Percentiles rank a stretch among this genome's conserved stretches.
These are phyloP conservation scores for Pyrus betulifolia DNA, from an alignment of 306 rosid genomes.

Conservation along the genomic window DNA sequence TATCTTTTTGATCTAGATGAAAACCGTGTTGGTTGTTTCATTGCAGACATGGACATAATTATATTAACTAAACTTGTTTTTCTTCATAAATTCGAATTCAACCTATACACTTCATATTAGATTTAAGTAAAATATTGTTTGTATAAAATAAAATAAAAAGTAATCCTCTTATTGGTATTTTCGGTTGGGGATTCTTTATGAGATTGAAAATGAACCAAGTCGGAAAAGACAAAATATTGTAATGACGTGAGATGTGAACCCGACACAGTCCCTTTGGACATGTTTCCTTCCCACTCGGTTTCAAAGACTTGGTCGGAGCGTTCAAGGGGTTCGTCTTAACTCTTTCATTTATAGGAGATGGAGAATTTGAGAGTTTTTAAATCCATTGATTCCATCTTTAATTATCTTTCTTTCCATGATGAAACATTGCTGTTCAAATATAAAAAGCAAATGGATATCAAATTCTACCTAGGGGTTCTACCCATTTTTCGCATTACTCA, in stretches of 20 bases:
- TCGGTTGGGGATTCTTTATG: not conserved
- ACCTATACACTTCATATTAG: too few relatives aligned
- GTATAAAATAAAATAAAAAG: too few relatives aligned
- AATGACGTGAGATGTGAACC: not conserved
- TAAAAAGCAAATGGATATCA: not conserved
- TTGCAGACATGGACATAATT: not conserved
- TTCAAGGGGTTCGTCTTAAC: not conserved
- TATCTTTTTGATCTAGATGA: not conserved
- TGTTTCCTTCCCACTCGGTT: not conserved
- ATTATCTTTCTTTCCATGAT: not conserved
- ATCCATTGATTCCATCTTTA: not conserved
- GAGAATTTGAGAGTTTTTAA: not conserved
- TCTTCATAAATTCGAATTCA: not conserved
- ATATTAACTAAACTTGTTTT: not conserved
- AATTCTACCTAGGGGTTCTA: too few relatives aligned
- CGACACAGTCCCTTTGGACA: not conserved
- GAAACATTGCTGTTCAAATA: too few relatives aligned
- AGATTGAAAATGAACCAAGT: not conserved
- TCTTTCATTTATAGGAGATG: not conserved
- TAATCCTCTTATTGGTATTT: not conserved
- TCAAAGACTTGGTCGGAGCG: not conserved
- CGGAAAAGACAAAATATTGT: not conserved
- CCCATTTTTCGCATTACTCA: too few relatives aligned
- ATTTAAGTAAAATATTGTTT: too few relatives aligned
- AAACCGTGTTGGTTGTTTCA: conserved; percentile 4